Conservation (phyloP, 192 early-diverging fungal species). For the Dispira simplex region DNA sequence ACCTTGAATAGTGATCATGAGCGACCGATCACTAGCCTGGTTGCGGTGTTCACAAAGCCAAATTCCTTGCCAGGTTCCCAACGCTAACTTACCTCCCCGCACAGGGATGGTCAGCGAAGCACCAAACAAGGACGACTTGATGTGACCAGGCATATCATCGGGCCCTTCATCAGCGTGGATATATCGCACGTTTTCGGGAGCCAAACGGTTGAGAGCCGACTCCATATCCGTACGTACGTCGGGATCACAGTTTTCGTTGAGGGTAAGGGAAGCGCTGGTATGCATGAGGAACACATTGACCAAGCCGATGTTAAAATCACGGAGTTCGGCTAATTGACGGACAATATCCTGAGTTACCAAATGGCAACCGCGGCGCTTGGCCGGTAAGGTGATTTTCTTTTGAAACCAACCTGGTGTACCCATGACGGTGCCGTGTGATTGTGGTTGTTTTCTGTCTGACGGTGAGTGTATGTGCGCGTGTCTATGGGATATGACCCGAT, state of each 20-base stretch:
- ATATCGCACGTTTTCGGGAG: constrained; percentile 63
- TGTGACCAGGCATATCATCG: constrained; percentile 86
- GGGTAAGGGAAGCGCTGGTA: constrained; percentile 72
- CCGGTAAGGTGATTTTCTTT: constrained; percentile 27
- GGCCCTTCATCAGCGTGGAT: constrained; percentile 74
- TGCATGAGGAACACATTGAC: constrained; percentile 50
- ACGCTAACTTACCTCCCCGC: constrained; percentile 51
- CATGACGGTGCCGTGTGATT: no score
- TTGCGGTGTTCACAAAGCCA: constrained; percentile 62
- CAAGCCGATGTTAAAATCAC: constrained; percentile 32
- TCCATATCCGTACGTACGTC: constrained; percentile 71
- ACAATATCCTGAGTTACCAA: constrained; percentile 45
- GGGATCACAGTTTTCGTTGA: constrained; percentile 80
- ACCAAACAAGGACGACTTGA: constrained; percentile 72
- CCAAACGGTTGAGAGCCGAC: constrained; percentile 68
- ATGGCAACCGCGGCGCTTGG: constrained; percentile 42
- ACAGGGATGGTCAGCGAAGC: constrained; percentile 78
- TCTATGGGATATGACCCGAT: no score
- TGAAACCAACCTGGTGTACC: constrained; percentile 30
- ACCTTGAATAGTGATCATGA: constrained; percentile 66
- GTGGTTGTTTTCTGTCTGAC: no score
- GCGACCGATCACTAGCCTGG: constrained; percentile 34
- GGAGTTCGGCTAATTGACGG: constrained; percentile 25
- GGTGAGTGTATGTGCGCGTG: no score
- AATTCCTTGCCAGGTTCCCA: constrained; percentile 80